Percentiles rank a stretch among this genome's conserved stretches.
phyloP scores from a whole-genome alignment of 1,284 basidiomycete species.

The Sporisorium reilianum region DNA sequence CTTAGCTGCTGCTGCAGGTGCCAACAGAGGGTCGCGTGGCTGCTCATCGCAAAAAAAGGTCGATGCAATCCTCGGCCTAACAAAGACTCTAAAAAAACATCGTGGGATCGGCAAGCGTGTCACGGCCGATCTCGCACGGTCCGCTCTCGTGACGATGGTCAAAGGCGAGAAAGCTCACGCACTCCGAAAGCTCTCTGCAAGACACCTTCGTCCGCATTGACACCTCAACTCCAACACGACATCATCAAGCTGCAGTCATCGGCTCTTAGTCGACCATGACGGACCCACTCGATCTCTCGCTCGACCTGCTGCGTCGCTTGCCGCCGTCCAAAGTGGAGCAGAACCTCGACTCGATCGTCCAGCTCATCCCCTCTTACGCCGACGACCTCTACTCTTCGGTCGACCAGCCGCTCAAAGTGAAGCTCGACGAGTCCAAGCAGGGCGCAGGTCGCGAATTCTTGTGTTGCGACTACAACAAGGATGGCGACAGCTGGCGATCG shows the following conservation, averaged over 20 bases:
- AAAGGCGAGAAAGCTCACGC: slow-evolving; percentile 2
- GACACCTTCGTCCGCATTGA: neutral
- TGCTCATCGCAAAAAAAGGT: too few species aligned
- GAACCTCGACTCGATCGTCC: slow-evolving; percentile 85
- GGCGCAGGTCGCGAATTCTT: slow-evolving; percentile 83
- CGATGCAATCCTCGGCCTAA: too few species aligned
- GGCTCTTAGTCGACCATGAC: slow-evolving; percentile 25
- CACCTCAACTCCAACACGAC: neutral
- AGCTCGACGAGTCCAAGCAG: slow-evolving; percentile 78
- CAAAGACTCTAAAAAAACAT: too few species aligned
- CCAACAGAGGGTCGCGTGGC: too few species aligned
- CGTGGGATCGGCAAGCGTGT: slow-evolving; percentile 6
- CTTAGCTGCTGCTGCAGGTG: slow-evolving; percentile 11
- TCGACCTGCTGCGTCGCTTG: slow-evolving; percentile 94
- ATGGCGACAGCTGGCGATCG: slow-evolving; percentile 93
- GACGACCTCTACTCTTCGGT: slow-evolving; percentile 95
- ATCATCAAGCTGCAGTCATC: neutral
- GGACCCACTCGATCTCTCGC: slow-evolving; percentile 69
- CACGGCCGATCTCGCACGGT: slow-evolving; percentile 17
- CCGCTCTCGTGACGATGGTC: slow-evolving; percentile 1
- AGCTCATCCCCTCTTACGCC: slow-evolving; percentile 82
- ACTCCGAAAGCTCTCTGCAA: neutral
- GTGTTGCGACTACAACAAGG: slow-evolving; percentile 96
- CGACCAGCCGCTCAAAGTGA: slow-evolving; percentile 90
- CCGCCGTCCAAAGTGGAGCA: slow-evolving; percentile 90